Base-by-base conservation (phyloP, 129 eudicot genomes). In the Chrysanthemum lavandulifolium region DNA sequence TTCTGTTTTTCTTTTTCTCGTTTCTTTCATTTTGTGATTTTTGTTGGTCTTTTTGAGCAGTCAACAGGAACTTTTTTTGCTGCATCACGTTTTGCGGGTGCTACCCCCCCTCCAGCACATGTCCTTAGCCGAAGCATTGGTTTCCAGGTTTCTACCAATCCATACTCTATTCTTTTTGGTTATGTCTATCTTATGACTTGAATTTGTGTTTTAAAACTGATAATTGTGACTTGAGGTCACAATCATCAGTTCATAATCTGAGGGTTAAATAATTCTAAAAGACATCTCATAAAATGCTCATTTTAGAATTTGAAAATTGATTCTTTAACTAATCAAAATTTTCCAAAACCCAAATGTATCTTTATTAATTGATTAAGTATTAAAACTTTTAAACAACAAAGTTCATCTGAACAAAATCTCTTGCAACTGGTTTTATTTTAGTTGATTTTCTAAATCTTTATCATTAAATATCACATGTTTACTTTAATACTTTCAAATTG, bases 121-220 rank as follows among this genome's bases (percentile, higher is more conserved):
- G 97, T 94, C 69, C 66, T 94, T 75, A 88, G 87, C 78, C 86
- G 99, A 51, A 94, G 99, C 84, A 88, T 90, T 13, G 99, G 99
- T 61, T 79, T 90, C 56, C 99, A 94, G 97, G 99, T 87, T 60
- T 71, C 25, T 45, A 36, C 21, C 71, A 49, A 63, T 21, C 65
- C 33, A n/a, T 45, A 10, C 18, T 36, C 58, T 7, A 14, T 45
- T 31, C 5, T 1, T 63, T 19, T 57, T 62, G 56, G 23, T 65
- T 40, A 27, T 15, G 12, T 55, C 6, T 3, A 23, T 1, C 48
- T 14, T 36, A 45, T 18, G 36, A 29, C 56, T 18, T 61, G 14
- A 10, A 36, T n/a, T 70, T 68, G 47, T 40, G 47, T 40, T 40
- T 40, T 40, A 40, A 40, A 40, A 40, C 47, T 40, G 47, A 7